Evolutionary conservation across 352 stramenopile genomes (phyloP), one percentile per base, ranked within the genome.

Genomic region (Globisporangium lucens): DNA sequence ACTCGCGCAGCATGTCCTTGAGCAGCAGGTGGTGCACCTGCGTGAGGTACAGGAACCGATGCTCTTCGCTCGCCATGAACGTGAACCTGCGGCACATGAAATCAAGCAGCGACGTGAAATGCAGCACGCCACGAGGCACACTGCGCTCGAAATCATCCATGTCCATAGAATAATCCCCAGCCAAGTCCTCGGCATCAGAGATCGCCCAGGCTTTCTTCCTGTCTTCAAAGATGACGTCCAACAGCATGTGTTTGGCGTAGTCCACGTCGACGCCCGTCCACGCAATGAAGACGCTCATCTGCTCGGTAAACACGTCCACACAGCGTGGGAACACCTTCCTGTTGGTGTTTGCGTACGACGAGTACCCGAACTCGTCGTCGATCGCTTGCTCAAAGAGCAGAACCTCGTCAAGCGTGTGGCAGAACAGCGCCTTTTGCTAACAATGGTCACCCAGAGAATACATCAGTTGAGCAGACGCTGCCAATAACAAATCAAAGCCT

Each of bases 11-110:
- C 33, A 82, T 73, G 2, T 70, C 62, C 12, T 69, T 46, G 6
- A 93, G 68, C 56, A 93, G 67, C 29, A 73, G 71, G 20, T 87
- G 68, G 33, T 89, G 76, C 49, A 94, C 85, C 57, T 94, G 83
- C 36, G 82, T 80, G 9, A 94, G 74, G 67, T 94, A 94, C 65
- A 94, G n/a, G 53, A 90, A 92, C 2, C 83, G 74, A 57, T 91
- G 82, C 56, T 89, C 75, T 24, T 90, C 80, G 8, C 74, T 85
- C 35, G 74, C 77, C 71, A 94, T 90, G 30, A 79, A 71, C 13
- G 72, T 72, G 41, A 94, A 90, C 10, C 85, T 82, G 3, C 77
- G 79, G 22, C 77, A 91, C 6, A 94, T 64, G 30, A 91, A 92
- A 38, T 92, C 83, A 9, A 94, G 70, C 17, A 92, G 51, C 30